Base-by-base conservation (phyloP, 306 rosid genomes). In the Parietaria judaica region DNA sequence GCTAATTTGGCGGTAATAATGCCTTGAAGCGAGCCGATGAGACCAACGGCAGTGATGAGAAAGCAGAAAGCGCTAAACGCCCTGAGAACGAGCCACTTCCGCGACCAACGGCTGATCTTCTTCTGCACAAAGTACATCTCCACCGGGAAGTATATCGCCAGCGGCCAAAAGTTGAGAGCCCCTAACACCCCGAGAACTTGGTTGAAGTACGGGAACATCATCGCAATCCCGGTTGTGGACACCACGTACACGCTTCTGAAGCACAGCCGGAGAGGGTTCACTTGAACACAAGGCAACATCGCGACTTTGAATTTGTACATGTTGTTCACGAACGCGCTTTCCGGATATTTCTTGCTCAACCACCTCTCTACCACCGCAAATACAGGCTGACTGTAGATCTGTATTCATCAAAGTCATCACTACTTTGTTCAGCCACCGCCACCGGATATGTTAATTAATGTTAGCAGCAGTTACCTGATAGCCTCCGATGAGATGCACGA, bases 401-500 rank as follows among this genome's bases (percentile, higher is more conserved):
- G 66, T 41, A 41, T 23, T 23, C 31, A 23, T 23, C 31, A 23
- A 41, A 8, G 45, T 41, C 45, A n/a, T 1, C 4, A 7, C 5
- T 49, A 49, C 15, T 49, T 49, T 49, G 53, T 49, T 49, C 31
- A 8, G 45, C 9, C 45, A 49, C 15, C 13, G 45, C 9, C 45
- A 49, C 15, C 13, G 2, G 9, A n/a, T 49, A 7, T 16, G 11
- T 0, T 38, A 16, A 3, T 13, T 36, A 8, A 34, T 14, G 14
- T 38, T 39, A 13, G 12, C 13, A 15, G 36, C 23, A 4, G 47
- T 35, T 85, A 90, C 97, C 95, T 85, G 97, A 80, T 84, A 90
- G 68, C 90, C 97, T 78, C 96, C 97, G 7, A 90, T 75, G 67
- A 90, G 56, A 71, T 90, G 94, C 63, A 90, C 74, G 69, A 81